Conservation (phyloP, 2,329 filamentous ascomycete genomes). For the Gaeumannomyces tritici region DNA sequence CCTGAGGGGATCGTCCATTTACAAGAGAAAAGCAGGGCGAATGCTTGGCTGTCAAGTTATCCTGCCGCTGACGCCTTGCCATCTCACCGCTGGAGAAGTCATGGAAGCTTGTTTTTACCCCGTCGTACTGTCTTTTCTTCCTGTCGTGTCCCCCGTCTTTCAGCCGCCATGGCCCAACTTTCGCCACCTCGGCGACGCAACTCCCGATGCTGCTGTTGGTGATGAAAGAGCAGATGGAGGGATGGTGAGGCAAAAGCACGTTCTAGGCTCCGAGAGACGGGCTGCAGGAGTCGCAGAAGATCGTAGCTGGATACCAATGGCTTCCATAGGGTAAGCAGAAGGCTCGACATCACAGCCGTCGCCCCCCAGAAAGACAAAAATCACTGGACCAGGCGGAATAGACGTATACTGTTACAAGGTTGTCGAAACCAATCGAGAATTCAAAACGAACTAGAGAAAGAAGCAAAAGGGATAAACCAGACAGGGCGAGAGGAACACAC, state of each 20-base stretch:
- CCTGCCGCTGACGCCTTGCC: not conserved
- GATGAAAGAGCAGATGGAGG: too few species aligned
- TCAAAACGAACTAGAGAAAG: too few species aligned
- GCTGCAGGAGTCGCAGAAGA: too few species aligned
- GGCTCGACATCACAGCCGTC: not conserved
- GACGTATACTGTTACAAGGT: not conserved
- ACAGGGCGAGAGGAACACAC: not conserved
- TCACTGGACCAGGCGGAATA: not conserved
- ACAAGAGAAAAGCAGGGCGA: not conserved
- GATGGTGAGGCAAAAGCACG: too few species aligned
- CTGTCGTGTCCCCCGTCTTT: too few species aligned
- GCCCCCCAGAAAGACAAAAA: too few species aligned
- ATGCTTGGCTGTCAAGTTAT: not conserved
- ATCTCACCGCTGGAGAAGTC: too few species aligned
- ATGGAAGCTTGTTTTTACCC: too few species aligned
- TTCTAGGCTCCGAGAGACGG: too few species aligned
- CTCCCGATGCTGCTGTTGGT: not conserved
- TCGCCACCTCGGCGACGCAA: not conserved
- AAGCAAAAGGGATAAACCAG: too few species aligned
- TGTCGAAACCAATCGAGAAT: not conserved
- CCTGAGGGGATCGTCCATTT: not conserved
- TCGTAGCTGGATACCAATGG: too few species aligned
- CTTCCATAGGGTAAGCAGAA: not conserved
- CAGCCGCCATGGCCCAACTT: not conserved
- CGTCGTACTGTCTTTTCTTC: too few species aligned